Percentiles rank a stretch among this genome's conserved stretches.
phyloP scores from a whole-genome alignment of 2,329 filamentous ascomycete genomes.

The Venturia effusa region DNA sequence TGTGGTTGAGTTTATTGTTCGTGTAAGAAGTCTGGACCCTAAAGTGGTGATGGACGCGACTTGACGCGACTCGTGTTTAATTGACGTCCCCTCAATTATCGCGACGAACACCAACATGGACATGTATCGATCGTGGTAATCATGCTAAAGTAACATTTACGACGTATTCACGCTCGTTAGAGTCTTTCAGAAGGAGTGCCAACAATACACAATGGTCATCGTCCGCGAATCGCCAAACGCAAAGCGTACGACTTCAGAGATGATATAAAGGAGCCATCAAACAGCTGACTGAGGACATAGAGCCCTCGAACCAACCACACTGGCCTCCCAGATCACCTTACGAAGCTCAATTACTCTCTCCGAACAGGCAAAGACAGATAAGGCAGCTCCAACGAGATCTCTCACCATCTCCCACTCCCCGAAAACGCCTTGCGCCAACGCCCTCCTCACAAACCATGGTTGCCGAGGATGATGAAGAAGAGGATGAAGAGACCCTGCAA shows the following conservation, averaged over 20 bases:
- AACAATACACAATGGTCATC: conserved; percentile 25
- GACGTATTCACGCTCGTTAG: not conserved
- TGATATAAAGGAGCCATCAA: not conserved
- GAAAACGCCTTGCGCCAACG: conserved; percentile 20
- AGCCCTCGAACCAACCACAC: conserved; percentile 28
- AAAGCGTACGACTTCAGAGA: conserved; percentile 21
- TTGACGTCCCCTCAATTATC: not conserved
- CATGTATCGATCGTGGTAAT: not conserved
- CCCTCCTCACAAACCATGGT: conserved; percentile 18
- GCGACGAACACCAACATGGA: not conserved
- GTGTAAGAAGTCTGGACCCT: not conserved
- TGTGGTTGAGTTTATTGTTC: not conserved
- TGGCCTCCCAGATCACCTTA: conserved; percentile 55
- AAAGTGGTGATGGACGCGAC: not conserved
- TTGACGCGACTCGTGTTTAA: not conserved
- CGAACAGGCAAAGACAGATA: conserved; percentile 51
- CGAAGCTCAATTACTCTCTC: conserved; percentile 56
- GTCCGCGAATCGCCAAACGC: conserved; percentile 37
- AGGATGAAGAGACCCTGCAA: conserved; percentile 78
- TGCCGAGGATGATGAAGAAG: conserved; percentile 35
- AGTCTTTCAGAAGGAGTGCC: no score
- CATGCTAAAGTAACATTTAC: not conserved
- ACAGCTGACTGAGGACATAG: conserved; percentile 14
- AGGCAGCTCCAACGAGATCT: conserved; percentile 13
- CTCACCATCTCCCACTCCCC: conserved; percentile 48